Base-by-base conservation (phyloP, 1,284 basidiomycete species). In the Fomitopsis pinicola region DNA sequence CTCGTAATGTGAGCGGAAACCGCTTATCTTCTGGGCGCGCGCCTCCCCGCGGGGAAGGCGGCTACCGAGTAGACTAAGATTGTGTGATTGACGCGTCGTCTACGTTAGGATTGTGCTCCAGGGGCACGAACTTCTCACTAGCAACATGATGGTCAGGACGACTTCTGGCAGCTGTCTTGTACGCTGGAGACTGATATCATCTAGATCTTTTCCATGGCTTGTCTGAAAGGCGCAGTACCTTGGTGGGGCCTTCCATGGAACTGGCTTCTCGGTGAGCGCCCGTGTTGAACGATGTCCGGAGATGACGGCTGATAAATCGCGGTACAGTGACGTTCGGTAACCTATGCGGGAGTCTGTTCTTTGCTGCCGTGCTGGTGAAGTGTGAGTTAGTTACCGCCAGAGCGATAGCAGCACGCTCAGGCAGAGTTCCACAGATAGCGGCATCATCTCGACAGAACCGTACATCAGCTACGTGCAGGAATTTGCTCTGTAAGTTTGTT, bases 181-280 rank as follows among this genome's bases (percentile, higher is more conserved):
- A 53, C 33, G 33, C 26, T 38, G 17, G 26, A 36, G 19, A 22
- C 28, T 55, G 28, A 56, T 40, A 33, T 22, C 0, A 17, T 40
- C 14, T 61, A 88, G 87, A 80, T 82, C 10, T 85, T 87, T 64
- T 86, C 88, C 5, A 90, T 91, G 85, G 87, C 85, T 28, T 72
- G 82, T 19, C 65, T 83, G 45, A 88, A 82, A 67, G 74, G 84
- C 28, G 82, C 78, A 0, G 76, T 89, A 48, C 88, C 88, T 14
- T 84, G 84, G 82, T 90, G 88, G 87, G 77, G 83, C 52, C 70
- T 89, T 45, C 82, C 81, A 10, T 72, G 84, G 53, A 90, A 90
- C 70, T 90, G 86, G 85, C 65, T 85, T 10, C 82, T 89, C 60
- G 88, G 88, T 86, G 62, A 46, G 78, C 59, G 44, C 26, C 38